Evolutionary conservation across 2,329 filamentous ascomycete species (phyloP), one percentile per base, ranked within the genome.

Genomic region (Colletotrichum magnum): DNA sequence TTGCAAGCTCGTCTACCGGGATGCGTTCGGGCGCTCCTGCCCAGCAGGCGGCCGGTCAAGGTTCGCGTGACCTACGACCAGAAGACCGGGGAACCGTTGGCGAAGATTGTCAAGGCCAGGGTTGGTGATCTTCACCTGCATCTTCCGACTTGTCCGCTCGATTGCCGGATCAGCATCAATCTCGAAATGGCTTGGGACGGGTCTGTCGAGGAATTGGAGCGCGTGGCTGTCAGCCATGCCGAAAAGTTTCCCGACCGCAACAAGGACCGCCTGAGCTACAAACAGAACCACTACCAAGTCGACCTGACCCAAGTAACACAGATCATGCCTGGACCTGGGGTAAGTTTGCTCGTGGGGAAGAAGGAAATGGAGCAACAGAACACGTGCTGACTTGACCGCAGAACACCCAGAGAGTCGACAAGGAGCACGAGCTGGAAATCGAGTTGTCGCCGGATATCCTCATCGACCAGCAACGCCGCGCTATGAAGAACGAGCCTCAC

Each of bases 81-180:
- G 76, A 91, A 91, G 75, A 93, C 89, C 0, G 86, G 87, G 28
- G 85, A 90, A 68, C 82, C 95, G 2, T 81, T 95, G 12, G 92
- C 90, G 68, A 94, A 93, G 79, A 98, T 99, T 75, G 90, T 99
- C 80, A 99, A 99, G 83, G 90, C 91, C 28, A 90, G 94, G n/a
- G 86, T 98, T 15, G 91, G 89, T 28, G 94, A 99, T 78, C 83
- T 98, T n/a, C 93, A 97, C 75, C 87, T 99, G 18, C 92, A 93
- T 80, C 92, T 94, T 74, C 95, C 96, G 0, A 84, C 85, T 58
- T 88, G 88, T 9, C 89, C 89, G 3, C 93, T 98, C 76, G 96
- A 99, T 80, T 97, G 94, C 81, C 93, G 96, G 12, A 91, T 99
- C 73, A 97, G 94, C 75, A 90, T 99, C 76, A 98, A 97, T 77